Evolutionary conservation across 805 yeast species (phyloP).

Genomic region (Kregervanrija delftensis): DNA sequence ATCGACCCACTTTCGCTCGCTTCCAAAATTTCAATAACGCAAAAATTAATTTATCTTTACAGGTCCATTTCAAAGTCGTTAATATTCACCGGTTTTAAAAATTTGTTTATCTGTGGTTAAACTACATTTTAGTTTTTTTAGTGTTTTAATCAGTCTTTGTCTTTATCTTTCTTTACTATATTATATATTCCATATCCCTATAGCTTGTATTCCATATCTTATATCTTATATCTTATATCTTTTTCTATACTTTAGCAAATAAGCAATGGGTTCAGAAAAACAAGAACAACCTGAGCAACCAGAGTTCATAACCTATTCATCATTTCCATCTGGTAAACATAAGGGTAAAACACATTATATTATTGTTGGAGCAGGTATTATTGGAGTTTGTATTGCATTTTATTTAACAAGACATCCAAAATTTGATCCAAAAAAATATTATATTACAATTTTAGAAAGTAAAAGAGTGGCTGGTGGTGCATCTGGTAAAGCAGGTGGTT

Average conservation of each 20-base stretch:
- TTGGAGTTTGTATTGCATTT: constrained; percentile 93
- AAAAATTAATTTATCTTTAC: no score
- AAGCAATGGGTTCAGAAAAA: background rate
- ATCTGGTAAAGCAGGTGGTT: constrained; percentile 95
- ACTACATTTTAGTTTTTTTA: no score
- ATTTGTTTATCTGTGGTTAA: no score
- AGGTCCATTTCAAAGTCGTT: no score
- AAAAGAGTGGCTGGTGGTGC: constrained; percentile 97
- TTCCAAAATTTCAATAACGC: no score
- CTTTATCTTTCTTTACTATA: no score
- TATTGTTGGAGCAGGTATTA: constrained; percentile 92
- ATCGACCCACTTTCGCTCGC: no score
- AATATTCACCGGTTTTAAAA: no score
- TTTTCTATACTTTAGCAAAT: background rate
- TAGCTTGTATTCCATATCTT: no score
- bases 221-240: background rate
- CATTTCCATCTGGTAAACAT: constrained; percentile 41
- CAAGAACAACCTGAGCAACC: constrained; percentile 12
- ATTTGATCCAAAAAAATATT: constrained; percentile 64
- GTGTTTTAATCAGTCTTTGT: no score
- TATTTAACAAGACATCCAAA: constrained; percentile 77
- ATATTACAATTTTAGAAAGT: constrained; percentile 80
- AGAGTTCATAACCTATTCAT: constrained; percentile 25
- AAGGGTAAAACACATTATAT: constrained; percentile 68
- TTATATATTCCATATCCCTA: no score